Conservation (phyloP, 352 stramenopile genomes). For the Globisporangium middletonii region DNA sequence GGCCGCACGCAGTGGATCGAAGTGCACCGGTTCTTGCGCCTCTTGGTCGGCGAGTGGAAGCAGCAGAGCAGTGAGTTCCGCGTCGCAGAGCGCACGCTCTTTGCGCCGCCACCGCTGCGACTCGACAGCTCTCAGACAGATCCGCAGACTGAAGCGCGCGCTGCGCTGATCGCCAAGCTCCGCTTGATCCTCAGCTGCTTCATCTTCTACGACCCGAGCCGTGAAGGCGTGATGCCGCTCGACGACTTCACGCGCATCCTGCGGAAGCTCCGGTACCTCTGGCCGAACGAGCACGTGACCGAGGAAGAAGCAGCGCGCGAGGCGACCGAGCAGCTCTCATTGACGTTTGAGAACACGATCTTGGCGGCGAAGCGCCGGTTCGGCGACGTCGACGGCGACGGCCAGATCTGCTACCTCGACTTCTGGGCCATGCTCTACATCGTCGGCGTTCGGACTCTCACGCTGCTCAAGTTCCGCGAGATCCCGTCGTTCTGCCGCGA, state of each 20-base stretch:
- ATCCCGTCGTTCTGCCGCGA: slow-evolving; percentile 67
- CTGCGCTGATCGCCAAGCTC: slow-evolving; percentile 38
- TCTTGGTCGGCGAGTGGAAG: slow-evolving; percentile 69
- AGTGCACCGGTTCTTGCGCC: slow-evolving; percentile 52
- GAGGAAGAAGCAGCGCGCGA: slow-evolving; percentile 24
- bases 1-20: slow-evolving; percentile 39
- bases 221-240: slow-evolving; percentile 34
- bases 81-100: slow-evolving; percentile 39
- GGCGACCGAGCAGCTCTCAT: slow-evolving; percentile 21
- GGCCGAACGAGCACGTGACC: slow-evolving; percentile 40
- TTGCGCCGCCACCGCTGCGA: slow-evolving; percentile 23
- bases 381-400: slow-evolving; percentile 45
- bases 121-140: not conserved
- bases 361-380: slow-evolving; percentile 40
- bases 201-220: slow-evolving; percentile 66
- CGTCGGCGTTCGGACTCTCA: slow-evolving; percentile 42
- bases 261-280: slow-evolving; percentile 54
- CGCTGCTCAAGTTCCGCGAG: slow-evolving; percentile 55
- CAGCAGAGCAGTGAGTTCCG: slow-evolving; percentile 56
- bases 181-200: slow-evolving; percentile 64
- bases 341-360: slow-evolving; percentile 52
- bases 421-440: slow-evolving; percentile 85
- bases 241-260: slow-evolving; percentile 52
- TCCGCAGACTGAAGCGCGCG: not conserved
- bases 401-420: slow-evolving; percentile 70